These are phyloP conservation scores for Gypsophila paniculata DNA, from an alignment of 179 eudicot genomes.

Conservation along the genomic window DNA sequence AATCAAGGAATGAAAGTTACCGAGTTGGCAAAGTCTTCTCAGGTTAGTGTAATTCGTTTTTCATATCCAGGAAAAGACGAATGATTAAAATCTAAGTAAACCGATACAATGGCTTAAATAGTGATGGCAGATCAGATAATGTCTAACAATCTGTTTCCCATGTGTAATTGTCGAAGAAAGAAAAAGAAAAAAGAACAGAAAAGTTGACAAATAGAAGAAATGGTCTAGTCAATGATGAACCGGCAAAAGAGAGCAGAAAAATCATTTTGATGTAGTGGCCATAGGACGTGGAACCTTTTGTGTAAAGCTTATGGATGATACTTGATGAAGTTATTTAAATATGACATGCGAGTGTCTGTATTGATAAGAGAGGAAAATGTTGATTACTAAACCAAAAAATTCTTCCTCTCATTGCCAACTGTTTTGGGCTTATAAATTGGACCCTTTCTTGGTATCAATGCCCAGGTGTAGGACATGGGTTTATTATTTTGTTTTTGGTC, in stretches of 20 bases:
- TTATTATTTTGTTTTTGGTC: too few relatives aligned
- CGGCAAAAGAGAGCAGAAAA: background rate
- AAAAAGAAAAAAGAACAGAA: background rate
- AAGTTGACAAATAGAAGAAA: background rate
- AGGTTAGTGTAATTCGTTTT: slow-evolving; percentile 41
- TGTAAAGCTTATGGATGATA: background rate
- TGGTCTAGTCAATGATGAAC: background rate
- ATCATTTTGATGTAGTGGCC: background rate
- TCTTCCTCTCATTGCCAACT: too few relatives aligned
- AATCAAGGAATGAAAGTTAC: slow-evolving; percentile 59
- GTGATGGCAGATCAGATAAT: background rate
- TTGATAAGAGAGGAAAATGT: background rate
- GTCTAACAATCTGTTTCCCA: background rate
- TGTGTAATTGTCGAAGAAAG: too few relatives aligned
- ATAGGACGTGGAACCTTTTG: background rate
- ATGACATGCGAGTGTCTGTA: background rate
- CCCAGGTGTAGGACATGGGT: too few relatives aligned
- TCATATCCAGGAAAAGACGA: background rate
- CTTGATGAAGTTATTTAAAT: background rate
- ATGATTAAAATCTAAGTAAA: background rate
- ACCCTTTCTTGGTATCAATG: too few relatives aligned
- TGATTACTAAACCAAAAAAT: background rate
- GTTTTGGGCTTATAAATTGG: too few relatives aligned
- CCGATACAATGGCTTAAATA: background rate
- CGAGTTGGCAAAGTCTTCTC: slow-evolving; percentile 53